Evolutionary conservation across 371 early-diverging fungal species (phyloP).

Genomic region (Saksenaea oblongispora): DNA sequence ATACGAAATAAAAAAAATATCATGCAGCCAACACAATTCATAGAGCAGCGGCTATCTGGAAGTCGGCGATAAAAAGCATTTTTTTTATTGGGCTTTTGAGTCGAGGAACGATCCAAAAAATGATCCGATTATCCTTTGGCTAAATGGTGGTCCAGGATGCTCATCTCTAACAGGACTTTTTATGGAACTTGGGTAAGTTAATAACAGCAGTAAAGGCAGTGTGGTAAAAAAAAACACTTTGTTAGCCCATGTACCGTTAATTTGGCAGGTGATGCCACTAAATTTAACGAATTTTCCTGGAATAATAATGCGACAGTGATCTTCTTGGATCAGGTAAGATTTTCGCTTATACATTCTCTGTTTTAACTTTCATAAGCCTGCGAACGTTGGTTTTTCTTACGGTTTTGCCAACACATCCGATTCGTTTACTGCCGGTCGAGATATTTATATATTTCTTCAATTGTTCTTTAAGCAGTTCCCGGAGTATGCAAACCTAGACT

Average conservation of each 20-base stretch:
- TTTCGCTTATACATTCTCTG: background rate
- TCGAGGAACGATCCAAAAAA: conserved; percentile 69
- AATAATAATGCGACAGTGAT: conserved; percentile 79
- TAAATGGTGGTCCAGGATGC: conserved; percentile 89
- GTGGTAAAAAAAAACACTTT: background rate
- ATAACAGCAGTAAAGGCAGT: background rate
- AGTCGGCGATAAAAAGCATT: conserved; percentile 58
- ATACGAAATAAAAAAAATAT: background rate
- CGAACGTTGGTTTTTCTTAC: conserved; percentile 75
- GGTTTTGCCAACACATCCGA: conserved; percentile 51
- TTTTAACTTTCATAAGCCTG: conserved; percentile 37
- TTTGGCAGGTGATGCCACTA: conserved; percentile 56
- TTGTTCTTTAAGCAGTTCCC: conserved; percentile 73
- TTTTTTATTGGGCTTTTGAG: conserved; percentile 94
- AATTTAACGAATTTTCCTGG: conserved; percentile 71
- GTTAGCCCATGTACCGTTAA: conserved; percentile 65
- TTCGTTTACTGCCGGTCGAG: conserved; percentile 51
- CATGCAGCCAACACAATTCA: background rate
- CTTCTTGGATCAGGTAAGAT: conserved; percentile 75
- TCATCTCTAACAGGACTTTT: conserved; percentile 79
- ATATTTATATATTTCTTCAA: conserved; percentile 69
- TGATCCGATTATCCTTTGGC: conserved; percentile 84
- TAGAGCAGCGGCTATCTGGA: conserved; percentile 63
- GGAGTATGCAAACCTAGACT: conserved; percentile 33
- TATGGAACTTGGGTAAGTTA: conserved; percentile 71